A percentile compares a stretch with the other conserved stretches of the same genome.
These are phyloP conservation scores for Platismatia glauca DNA, from an alignment of 495 filamentous ascomycete species.

Conservation along the genomic window DNA sequence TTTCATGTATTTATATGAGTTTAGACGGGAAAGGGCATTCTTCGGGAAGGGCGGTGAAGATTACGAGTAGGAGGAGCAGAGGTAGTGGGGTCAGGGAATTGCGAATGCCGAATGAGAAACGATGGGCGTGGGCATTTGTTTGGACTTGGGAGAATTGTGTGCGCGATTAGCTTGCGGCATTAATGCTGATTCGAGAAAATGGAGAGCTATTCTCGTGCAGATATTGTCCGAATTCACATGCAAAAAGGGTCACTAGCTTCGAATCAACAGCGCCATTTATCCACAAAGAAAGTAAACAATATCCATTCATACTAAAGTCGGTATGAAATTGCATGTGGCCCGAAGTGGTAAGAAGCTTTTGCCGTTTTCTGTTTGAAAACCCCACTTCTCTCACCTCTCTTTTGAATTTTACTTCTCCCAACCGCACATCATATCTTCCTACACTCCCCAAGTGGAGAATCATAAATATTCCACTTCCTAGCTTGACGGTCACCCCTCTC, in stretches of 20 bases:
- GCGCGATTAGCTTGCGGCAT: conserved; percentile 2
- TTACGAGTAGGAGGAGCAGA: not conserved
- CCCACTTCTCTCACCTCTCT: not conserved
- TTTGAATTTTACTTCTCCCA: not conserved
- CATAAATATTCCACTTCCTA: not conserved
- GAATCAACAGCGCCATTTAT: not conserved
- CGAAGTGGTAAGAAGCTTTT: not conserved
- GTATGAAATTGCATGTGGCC: not conserved
- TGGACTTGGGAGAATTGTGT: not conserved
- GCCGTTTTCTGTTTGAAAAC: not conserved
- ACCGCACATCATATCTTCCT: not conserved
- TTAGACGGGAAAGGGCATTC: conserved; percentile 13
- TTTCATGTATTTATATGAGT: conserved; percentile 32
- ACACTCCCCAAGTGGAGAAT: not conserved
- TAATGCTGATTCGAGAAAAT: not conserved
- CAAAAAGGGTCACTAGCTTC: not conserved
- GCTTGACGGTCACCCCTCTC: not conserved
- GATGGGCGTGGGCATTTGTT: too few relatives aligned
- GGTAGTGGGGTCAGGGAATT: not conserved
- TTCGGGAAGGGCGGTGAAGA: too few relatives aligned
- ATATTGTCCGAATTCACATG: not conserved
- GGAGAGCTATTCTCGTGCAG: not conserved
- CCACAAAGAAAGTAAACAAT: not conserved
- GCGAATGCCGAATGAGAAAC: not conserved
- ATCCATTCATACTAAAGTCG: too few relatives aligned